Evolutionary conservation across 1,284 basidiomycete species (phyloP).

Genomic region (Ceratobasidium sp.): DNA sequence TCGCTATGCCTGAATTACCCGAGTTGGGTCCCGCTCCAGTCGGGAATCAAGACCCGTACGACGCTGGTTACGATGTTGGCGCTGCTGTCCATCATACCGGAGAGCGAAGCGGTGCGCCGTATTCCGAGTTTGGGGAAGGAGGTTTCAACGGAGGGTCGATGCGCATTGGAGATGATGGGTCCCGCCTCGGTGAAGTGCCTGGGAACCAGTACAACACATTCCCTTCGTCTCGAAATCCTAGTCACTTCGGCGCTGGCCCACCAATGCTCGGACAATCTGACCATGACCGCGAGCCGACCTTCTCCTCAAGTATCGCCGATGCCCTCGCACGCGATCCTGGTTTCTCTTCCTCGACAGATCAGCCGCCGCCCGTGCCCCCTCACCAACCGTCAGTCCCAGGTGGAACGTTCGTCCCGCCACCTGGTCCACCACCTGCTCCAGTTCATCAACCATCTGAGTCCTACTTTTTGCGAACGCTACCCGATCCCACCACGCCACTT

Average conservation of each 20-base stretch:
- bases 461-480: conserved; percentile 54
- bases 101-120: conserved; percentile 1
- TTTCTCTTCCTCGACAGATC: conserved; percentile 14
- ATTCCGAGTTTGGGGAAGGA: conserved; percentile 50
- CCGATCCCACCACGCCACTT: conserved; percentile 19
- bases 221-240: conserved; percentile 56
- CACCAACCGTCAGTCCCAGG: conserved; percentile 54
- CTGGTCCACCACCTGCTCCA: conserved; percentile 43
- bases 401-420: conserved; percentile 55
- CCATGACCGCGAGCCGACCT: conserved; percentile 32
- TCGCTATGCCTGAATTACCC: conserved; percentile 55
- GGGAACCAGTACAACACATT: conserved; percentile 56
- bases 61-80: conserved; percentile 13
- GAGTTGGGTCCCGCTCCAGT: neutral
- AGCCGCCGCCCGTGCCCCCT: conserved; percentile 30
- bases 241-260: conserved; percentile 61
- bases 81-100: neutral
- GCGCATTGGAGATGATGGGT: conserved; percentile 47
- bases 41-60: conserved; percentile 30
- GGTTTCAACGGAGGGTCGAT: conserved; percentile 48
- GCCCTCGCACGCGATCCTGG: conserved; percentile 28
- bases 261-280: conserved; percentile 41
- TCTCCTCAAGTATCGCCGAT: conserved; percentile 41
- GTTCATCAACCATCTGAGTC: conserved; percentile 61
- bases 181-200: conserved; percentile 49